Evolutionary conservation across 306 rosid species (phyloP).

Genomic region (Lotus japonicus): DNA sequence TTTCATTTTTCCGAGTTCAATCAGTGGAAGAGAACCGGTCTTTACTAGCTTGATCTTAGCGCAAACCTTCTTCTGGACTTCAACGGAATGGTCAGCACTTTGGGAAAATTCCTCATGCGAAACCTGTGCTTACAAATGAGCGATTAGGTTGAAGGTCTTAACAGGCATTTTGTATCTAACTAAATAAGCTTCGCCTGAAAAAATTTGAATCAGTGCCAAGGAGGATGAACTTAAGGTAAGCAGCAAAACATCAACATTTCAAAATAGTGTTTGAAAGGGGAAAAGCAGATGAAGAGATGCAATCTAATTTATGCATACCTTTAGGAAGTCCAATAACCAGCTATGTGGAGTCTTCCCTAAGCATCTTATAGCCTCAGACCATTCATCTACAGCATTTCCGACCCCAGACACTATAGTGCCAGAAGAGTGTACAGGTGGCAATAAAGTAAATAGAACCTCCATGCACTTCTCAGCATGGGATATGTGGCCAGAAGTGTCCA

Average conservation of each 20-base stretch:
- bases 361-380: slow-evolving; percentile 75
- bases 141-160: neutral
- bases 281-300: slow-evolving; percentile 8
- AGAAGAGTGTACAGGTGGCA: slow-evolving; percentile 43
- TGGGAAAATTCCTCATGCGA: slow-evolving; percentile 46
- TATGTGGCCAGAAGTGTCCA: slow-evolving; percentile 49
- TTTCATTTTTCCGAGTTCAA: slow-evolving; percentile 75
- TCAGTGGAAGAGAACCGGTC: slow-evolving; percentile 52
- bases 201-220: slow-evolving; percentile 1
- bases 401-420: slow-evolving; percentile 14
- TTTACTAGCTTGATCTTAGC: slow-evolving; percentile 66
- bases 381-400: slow-evolving; percentile 41
- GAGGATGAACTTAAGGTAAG: neutral
- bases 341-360: slow-evolving; percentile 66
- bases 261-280: neutral
- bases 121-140: slow-evolving; percentile 43
- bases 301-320: slow-evolving; percentile 38
- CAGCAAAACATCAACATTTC: neutral
- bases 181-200: neutral
- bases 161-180: slow-evolving; percentile 6
- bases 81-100: slow-evolving; percentile 28
- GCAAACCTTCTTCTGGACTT: slow-evolving; percentile 52
- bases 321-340: slow-evolving; percentile 69
- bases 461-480: slow-evolving; percentile 62
- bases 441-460: slow-evolving; percentile 71